Percentiles rank a stretch among this genome's conserved stretches.
phyloP scores from a whole-genome alignment of 441 rosid genomes.

The Gossypium schwendimanii region DNA sequence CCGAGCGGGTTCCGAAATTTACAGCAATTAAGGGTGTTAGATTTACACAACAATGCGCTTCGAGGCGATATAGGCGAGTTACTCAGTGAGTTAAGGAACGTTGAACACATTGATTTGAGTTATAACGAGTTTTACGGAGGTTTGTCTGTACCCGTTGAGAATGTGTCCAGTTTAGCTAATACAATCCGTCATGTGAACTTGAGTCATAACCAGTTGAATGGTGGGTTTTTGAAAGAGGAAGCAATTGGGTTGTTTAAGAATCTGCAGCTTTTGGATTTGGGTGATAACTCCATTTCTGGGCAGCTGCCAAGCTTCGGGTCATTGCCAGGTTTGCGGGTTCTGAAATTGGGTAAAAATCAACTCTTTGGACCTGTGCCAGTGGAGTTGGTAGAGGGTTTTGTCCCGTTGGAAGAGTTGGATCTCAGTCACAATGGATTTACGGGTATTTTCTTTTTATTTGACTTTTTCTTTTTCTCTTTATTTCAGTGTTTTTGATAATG shows the following conservation, averaged over 20 bases:
- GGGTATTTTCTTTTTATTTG: conserved; percentile 34
- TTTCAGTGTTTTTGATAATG: background rate
- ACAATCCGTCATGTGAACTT: conserved; percentile 55
- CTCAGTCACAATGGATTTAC: conserved; percentile 82
- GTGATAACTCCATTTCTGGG: conserved; percentile 45
- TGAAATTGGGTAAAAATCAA: conserved; percentile 56
- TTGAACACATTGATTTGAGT: conserved; percentile 82
- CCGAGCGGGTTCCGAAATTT: conserved; percentile 59
- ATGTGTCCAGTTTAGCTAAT: conserved; percentile 63
- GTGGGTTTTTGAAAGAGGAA: conserved; percentile 45
- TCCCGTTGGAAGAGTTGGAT: conserved; percentile 67
- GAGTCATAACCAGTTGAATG: conserved; percentile 57
- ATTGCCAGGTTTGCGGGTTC: conserved; percentile 39
- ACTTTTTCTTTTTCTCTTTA: background rate
- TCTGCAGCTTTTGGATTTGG: conserved; percentile 64
- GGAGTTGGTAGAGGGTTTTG: conserved; percentile 54
- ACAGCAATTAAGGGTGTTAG: conserved; percentile 67
- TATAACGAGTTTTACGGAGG: conserved; percentile 56
- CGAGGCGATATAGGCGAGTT: conserved; percentile 51
- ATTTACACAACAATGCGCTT: conserved; percentile 56
- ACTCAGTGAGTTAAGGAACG: conserved; percentile 54
- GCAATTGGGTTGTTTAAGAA: conserved; percentile 52
- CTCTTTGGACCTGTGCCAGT: conserved; percentile 53
- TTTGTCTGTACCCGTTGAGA: conserved; percentile 33
- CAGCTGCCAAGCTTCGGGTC: conserved; percentile 58